These are phyloP conservation scores for Sechiopsis laciniata DNA, from an alignment of 306 rosid species.

Conservation along the genomic window DNA sequence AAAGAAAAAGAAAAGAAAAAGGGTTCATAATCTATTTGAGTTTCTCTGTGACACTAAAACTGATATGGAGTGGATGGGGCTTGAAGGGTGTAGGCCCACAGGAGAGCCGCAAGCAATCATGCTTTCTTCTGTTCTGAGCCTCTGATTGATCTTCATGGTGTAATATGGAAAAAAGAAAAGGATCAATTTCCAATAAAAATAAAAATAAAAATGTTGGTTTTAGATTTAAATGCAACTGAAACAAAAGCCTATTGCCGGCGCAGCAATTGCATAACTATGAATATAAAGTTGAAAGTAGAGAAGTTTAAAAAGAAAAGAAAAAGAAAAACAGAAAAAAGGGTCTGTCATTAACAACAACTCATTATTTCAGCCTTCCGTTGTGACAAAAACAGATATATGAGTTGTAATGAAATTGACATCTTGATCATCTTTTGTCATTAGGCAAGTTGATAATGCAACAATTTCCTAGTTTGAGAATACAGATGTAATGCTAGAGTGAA, in stretches of 20 bases:
- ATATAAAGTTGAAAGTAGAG: neutral
- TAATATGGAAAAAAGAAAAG: neutral
- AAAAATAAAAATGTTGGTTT: neutral
- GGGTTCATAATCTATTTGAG: neutral
- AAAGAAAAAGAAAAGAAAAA: neutral
- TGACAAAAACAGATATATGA: too few species aligned
- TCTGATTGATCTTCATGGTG: neutral
- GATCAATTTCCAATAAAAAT: neutral
- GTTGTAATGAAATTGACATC: too few species aligned
- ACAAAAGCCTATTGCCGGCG: neutral
- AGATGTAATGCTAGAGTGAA: neutral
- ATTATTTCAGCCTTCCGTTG: too few species aligned
- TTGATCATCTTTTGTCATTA: too few species aligned
- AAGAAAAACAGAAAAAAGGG: neutral
- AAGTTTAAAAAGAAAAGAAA: neutral
- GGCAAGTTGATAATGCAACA: neutral
- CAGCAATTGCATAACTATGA: conserved; percentile 13
- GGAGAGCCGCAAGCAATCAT: conserved; percentile 24
- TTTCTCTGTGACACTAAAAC: neutral
- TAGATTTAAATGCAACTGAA: neutral
- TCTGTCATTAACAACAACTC: too few species aligned
- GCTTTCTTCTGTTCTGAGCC: neutral
- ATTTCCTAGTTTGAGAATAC: neutral
- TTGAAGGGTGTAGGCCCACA: conserved; percentile 10
- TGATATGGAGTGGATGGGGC: neutral